phyloP scores from a whole-genome alignment of 2,329 filamentous ascomycete species.

The Microthyrium microscopicum region DNA sequence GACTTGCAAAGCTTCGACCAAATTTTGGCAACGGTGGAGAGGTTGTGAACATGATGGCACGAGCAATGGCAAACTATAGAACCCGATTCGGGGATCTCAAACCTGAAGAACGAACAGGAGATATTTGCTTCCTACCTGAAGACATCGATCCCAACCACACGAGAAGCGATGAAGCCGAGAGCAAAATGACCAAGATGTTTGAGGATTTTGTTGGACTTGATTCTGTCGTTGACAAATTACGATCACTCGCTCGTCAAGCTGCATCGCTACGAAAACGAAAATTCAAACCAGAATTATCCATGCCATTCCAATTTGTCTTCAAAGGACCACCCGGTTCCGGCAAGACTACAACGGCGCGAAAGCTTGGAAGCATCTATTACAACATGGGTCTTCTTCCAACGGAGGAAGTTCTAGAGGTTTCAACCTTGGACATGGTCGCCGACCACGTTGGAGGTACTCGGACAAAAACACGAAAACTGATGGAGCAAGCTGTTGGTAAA shows the following conservation, averaged over 20 bases:
- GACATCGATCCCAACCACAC: conserved; percentile 1
- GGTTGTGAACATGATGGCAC: conserved; percentile 3
- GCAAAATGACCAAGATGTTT: no score
- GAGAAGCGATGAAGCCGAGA: no score
- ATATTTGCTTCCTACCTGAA: not conserved
- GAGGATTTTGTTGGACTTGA: not conserved
- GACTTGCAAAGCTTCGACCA: not conserved
- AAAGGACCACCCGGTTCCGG: conserved; percentile 10
- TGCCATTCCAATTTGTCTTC: conserved; percentile 11
- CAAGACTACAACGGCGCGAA: not conserved
- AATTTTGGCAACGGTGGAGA: conserved; percentile 6
- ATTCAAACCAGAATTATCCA: conserved; percentile 10
- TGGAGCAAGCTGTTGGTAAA: conserved; percentile 36
- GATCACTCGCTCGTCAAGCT: not conserved
- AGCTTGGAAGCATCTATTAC: not conserved
- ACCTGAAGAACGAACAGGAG: not conserved
- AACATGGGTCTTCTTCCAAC: not conserved
- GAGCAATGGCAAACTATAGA: not conserved
- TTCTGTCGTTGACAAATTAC: not conserved
- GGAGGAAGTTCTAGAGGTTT: not conserved
- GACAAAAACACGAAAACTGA: not conserved
- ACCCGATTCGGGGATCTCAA: not conserved
- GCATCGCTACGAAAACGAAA: not conserved
- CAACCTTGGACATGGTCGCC: not conserved
- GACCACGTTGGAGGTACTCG: not conserved